phyloP scores from a whole-genome alignment of 1,284 basidiomycete species.

The Sanghuangporus baumii region DNA sequence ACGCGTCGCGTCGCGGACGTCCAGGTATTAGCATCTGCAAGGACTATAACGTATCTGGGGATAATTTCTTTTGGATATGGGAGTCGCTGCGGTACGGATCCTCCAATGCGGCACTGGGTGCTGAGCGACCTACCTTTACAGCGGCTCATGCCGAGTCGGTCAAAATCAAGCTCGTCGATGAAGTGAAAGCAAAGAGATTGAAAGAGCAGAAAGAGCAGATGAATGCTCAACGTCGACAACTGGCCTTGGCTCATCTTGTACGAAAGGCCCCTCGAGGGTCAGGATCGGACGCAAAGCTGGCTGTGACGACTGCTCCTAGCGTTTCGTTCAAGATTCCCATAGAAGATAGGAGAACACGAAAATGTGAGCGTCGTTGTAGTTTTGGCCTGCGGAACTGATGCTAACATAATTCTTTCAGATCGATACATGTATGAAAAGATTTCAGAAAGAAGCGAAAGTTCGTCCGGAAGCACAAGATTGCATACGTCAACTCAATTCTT shows the following conservation, averaged over 20 bases:
- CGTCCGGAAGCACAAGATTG: constrained; percentile 15
- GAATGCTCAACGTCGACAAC: constrained; percentile 20
- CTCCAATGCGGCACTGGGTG: constrained; percentile 26
- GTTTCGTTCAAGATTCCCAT: constrained; percentile 43
- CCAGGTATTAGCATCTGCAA: constrained; percentile 61
- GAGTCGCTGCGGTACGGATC: constrained; percentile 47
- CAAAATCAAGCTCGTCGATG: constrained; percentile 47
- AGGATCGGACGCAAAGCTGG: constrained; percentile 7
- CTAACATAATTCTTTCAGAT: constrained; percentile 39
- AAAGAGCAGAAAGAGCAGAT: constrained; percentile 29
- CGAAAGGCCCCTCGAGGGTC: constrained; percentile 14
- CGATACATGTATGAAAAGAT: constrained; percentile 93
- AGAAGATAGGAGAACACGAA: constrained; percentile 38
- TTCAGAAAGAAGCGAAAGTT: constrained; percentile 76
- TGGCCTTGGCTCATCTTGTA: constrained; percentile 14
- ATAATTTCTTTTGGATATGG: constrained; percentile 66
- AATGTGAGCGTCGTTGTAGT: constrained; percentile 41
- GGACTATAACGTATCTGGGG: constrained; percentile 51
- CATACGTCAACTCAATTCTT: neutral
- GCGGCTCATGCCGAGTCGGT: constrained; percentile 47
- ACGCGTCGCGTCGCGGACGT: neutral
- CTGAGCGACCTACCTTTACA: constrained; percentile 39
- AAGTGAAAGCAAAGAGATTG: constrained; percentile 38
- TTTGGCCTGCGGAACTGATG: neutral
- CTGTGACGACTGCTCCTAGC: constrained; percentile 37